Conservation (phyloP, 148 eudicot genomes). For the Gaultheria prostrata region DNA sequence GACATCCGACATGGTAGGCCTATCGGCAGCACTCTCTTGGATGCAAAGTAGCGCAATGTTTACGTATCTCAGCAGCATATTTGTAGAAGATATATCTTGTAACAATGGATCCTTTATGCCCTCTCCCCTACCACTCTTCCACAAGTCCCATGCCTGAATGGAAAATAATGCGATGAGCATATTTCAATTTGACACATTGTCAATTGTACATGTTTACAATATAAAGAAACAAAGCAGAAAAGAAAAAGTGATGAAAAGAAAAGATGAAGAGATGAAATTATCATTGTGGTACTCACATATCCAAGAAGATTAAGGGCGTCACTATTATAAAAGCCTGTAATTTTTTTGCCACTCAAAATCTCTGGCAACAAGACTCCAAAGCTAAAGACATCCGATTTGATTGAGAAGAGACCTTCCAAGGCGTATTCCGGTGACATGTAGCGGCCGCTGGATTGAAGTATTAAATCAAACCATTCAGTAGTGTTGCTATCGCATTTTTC, state of each 20-base stretch:
- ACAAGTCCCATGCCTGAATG: not conserved
- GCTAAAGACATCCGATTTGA: constrained; percentile 2
- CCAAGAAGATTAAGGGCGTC: not conserved
- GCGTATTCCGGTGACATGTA: not conserved
- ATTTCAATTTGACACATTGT: not conserved
- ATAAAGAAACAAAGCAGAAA: not conserved
- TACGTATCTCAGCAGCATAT: not conserved
- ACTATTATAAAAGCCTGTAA: not conserved
- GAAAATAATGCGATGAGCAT: not conserved
- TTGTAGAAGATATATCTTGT: not conserved
- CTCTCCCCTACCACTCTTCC: not conserved
- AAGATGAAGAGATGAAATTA: not conserved
- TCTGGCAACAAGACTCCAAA: constrained; percentile 1
- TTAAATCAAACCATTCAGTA: not conserved
- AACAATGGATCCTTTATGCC: not conserved
- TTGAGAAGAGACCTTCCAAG: not conserved
- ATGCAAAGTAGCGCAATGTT: constrained; percentile 12
- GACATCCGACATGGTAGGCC: constrained; percentile 13
- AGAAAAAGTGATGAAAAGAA: not conserved
- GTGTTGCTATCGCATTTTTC: not conserved
- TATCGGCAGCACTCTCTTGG: constrained; percentile 1
- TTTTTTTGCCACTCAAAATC: not conserved
- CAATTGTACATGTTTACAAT: not conserved
- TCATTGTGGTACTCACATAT: not conserved
- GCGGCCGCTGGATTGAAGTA: not conserved